A percentile compares a stretch with the other conserved stretches of the same genome.
Evolutionary conservation across 768 basidiomycete species (phyloP).

Genomic region (Panellus pusillus): DNA sequence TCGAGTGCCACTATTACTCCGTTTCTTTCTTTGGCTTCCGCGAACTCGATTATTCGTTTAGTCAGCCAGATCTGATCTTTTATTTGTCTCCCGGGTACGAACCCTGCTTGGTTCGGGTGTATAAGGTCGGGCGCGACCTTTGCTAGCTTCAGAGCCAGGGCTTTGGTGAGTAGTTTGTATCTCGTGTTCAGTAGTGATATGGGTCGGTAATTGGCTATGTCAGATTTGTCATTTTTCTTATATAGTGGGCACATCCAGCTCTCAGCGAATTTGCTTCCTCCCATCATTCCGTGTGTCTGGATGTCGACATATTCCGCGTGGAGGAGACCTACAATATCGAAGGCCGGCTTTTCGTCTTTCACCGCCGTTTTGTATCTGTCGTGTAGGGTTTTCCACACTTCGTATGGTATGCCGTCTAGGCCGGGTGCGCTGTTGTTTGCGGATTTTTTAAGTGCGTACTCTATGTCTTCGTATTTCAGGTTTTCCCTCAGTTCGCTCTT

Average conservation of each 20-base stretch:
- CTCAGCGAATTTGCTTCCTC: conserved; percentile 5
- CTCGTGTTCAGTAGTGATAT: conserved; percentile 24
- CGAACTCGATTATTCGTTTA: conserved; percentile 15
- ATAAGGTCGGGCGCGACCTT: conserved; percentile 16
- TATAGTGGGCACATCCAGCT: conserved; percentile 31
- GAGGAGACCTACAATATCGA: conserved; percentile 9
- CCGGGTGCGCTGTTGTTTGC: conserved; percentile 12
- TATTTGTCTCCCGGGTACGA: conserved; percentile 22
- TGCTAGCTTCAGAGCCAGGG: conserved; percentile 15
- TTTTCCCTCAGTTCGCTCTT: not conserved
- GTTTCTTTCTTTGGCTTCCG: conserved; percentile 14
- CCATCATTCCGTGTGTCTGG: conserved; percentile 8
- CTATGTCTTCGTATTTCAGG: conserved; percentile 4
- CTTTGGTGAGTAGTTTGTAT: conserved; percentile 23
- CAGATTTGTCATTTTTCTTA: conserved; percentile 29
- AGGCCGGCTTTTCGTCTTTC: not conserved
- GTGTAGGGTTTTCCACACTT: conserved; percentile 16
- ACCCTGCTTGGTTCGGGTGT: conserved; percentile 28
- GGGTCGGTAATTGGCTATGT: conserved; percentile 26
- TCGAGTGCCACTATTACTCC: not conserved
- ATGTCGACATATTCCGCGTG: conserved; percentile 10
- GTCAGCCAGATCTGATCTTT: conserved; percentile 25
- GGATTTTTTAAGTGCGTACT: conserved; percentile 1
- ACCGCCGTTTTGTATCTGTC: not conserved
- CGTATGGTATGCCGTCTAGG: conserved; percentile 22